Evolutionary conservation across 2,329 filamentous ascomycete genomes (phyloP), one percentile per base, ranked within the genome.

Genomic region (Cercospora nicotianae): DNA sequence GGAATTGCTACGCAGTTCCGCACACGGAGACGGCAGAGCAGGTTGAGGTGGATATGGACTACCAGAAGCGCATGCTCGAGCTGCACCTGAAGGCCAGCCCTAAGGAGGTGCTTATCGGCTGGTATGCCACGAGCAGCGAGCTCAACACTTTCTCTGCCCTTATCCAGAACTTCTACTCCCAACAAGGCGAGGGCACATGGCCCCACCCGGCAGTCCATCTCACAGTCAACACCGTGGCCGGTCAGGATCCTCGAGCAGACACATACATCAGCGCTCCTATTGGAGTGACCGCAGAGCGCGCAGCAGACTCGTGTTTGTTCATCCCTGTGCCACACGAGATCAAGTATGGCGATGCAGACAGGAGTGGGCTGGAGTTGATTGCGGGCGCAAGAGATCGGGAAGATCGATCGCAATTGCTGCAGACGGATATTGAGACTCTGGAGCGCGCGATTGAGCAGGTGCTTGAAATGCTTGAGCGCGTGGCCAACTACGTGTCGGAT

Each of bases 41-140:
- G 83, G 95, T 99, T 77, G 95, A 99, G 83, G 95, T 99, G 72
- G 95, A 99, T 80, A 96, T 99, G 87, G 95, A 99, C 83, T 99
- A 98, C 83, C 95, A 99, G 84, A 98, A 98, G 88, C 94, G 94
- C 82, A 99, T 99, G 95, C 90, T 98, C 67, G 91, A 92, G 68
- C 86, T 99, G 75, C 94, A 97, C 80, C 89, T 98, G 75, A 94
- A 94, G 83, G 94, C 94, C 67, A 91, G 93, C 81, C 95, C 95
- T 61, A 92, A 93, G 82, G 95, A 99, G 83, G 89, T 93, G 64
- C 88, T 99, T 67, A 91, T 99, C 70, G 95, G 95, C 78, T 99
- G 95, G 95, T 99, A 99, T 84, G 96, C 95, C 72, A 99, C 95
- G 60, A 94, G 91, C 78, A 90, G 92, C 80, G 94, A 98, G 83